These are phyloP conservation scores for Eutypella sp. DNA, from an alignment of 2,329 filamentous ascomycete genomes.

Conservation along the genomic window DNA sequence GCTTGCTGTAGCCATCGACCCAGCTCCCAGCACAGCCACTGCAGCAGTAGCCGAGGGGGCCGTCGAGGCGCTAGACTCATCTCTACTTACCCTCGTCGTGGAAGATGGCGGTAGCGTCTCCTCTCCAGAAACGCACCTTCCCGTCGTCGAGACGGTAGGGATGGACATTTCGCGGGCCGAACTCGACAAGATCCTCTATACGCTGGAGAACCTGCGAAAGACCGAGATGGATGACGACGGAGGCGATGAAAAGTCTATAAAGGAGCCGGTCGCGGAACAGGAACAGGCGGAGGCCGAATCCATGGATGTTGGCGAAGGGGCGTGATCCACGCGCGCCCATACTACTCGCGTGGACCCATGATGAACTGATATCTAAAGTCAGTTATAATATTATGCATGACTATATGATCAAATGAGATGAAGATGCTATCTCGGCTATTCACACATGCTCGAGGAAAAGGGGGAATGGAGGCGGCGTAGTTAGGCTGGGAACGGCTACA, in stretches of 20 bases:
- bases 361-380: too few species aligned
- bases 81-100: conserved; percentile 17
- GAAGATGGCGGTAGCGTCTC: conserved; percentile 12
- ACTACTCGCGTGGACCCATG: too few species aligned
- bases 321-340: too few species aligned
- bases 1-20: conserved; percentile 38
- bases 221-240: conserved; percentile 19
- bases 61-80: conserved; percentile 1
- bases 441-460: too few species aligned
- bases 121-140: conserved; percentile 7
- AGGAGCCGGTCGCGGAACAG: background rate
- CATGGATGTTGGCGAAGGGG: background rate
- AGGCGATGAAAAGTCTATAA: conserved; percentile 7
- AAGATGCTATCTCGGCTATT: too few species aligned
- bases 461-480: too few species aligned
- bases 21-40: conserved; percentile 16
- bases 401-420: too few species aligned
- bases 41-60: conserved; percentile 12
- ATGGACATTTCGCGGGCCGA: conserved; percentile 18
- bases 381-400: too few species aligned
- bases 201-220: conserved; percentile 27
- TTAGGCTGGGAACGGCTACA: too few species aligned
- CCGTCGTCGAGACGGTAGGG: conserved; percentile 3
- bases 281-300: background rate
- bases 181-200: conserved; percentile 24